Conservation (phyloP, 306 rosid genomes). For the Corylus heterophylla region DNA sequence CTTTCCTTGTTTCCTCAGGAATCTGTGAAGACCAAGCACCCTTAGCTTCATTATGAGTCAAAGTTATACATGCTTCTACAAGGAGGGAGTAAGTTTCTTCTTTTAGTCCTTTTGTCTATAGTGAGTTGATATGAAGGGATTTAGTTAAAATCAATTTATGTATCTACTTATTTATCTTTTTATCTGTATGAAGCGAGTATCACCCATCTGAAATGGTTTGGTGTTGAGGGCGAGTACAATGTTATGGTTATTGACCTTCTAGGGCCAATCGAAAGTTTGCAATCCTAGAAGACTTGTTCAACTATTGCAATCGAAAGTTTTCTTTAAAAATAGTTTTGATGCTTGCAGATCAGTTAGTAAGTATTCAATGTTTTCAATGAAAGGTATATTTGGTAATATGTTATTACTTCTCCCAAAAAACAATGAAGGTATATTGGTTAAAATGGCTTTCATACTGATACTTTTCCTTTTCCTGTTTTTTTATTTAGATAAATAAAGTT, state of each 20-base stretch:
- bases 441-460: too few relatives aligned
- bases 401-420: constrained; percentile 11
- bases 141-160: background rate
- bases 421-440: too few relatives aligned
- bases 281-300: constrained; percentile 91
- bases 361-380: constrained; percentile 15
- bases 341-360: constrained; percentile 98
- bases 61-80: too few relatives aligned
- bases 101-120: constrained; percentile 13
- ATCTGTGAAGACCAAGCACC: too few relatives aligned
- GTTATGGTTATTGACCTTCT: constrained; percentile 97
- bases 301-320: constrained; percentile 85
- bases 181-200: constrained; percentile 69
- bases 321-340: constrained; percentile 89
- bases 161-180: background rate
- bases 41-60: too few relatives aligned
- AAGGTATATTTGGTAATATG: background rate
- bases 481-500: too few relatives aligned
- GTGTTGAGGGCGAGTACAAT: constrained; percentile 96
- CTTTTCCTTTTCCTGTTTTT: too few relatives aligned
- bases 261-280: too few relatives aligned
- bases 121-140: background rate
- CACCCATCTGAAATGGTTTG: constrained; percentile 95
- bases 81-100: constrained; percentile 76
- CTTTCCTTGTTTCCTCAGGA: too few relatives aligned